Percentiles rank a stretch among this genome's conserved stretches.
Evolutionary conservation across 148 eudicot genomes (phyloP).

Genomic region (Heliamphora exappendiculata): DNA sequence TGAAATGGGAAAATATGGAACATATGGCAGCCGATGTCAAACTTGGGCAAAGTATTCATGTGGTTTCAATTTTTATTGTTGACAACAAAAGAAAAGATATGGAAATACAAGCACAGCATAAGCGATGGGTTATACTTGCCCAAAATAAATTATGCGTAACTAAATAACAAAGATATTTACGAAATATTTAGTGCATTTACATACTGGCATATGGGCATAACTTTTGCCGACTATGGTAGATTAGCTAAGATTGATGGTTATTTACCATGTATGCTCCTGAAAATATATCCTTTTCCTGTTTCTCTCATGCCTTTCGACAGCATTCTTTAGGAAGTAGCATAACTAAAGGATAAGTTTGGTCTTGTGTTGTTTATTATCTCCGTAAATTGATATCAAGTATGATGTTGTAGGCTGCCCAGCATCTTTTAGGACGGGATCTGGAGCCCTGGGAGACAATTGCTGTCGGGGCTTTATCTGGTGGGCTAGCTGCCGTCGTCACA

Average conservation of each 20-base stretch:
- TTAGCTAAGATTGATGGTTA: too few relatives aligned
- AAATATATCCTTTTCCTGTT: too few relatives aligned
- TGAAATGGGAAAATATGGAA: too few relatives aligned
- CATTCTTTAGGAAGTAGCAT: not conserved
- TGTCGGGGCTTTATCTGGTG: slow-evolving; percentile 92
- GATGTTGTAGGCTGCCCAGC: slow-evolving; percentile 54
- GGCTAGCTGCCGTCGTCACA: slow-evolving; percentile 77
- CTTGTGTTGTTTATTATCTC: not conserved
- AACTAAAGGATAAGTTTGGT: not conserved
- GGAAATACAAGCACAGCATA: not conserved
- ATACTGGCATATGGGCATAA: too few relatives aligned
- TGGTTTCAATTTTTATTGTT: not conserved
- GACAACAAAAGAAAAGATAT: not conserved
- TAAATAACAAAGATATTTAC: not conserved
- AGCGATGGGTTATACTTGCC: too few relatives aligned
- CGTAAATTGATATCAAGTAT: not conserved
- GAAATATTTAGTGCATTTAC: not conserved
- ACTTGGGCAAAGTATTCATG: not conserved
- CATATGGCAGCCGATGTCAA: not conserved
- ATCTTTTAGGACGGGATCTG: slow-evolving; percentile 64
- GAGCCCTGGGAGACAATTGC: slow-evolving; percentile 93
- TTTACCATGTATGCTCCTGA: too few relatives aligned
- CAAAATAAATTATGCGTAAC: too few relatives aligned
- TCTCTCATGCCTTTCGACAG: not conserved
- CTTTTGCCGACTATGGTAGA: too few relatives aligned